Conservation (phyloP, 2,329 filamentous ascomycete species). For the Diaporthe vaccinii region DNA sequence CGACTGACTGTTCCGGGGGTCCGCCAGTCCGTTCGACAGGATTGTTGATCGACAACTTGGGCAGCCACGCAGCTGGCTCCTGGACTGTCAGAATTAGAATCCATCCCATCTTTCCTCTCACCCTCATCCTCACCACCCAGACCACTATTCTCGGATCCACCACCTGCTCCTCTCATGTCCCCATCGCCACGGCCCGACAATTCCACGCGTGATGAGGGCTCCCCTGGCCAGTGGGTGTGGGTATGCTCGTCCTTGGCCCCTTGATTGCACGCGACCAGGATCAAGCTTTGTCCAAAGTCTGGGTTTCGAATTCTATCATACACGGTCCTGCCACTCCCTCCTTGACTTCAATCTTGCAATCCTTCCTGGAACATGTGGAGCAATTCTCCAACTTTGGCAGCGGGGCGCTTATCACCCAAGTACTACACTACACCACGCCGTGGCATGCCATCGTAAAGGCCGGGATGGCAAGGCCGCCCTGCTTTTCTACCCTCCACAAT, state of each 20-base stretch:
- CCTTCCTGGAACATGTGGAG: slow-evolving; percentile 37
- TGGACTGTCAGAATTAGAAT: slow-evolving; percentile 1
- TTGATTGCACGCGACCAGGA: slow-evolving; percentile 30
- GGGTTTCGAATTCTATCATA: slow-evolving; percentile 32
- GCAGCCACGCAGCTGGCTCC: slow-evolving; percentile 24
- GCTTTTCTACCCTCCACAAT: slow-evolving; percentile 8
- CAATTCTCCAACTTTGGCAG: slow-evolving; percentile 33
- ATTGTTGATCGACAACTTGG: slow-evolving; percentile 6
- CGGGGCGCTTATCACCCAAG: slow-evolving; percentile 25
- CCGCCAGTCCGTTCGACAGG: background rate
- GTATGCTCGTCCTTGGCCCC: slow-evolving; percentile 21
- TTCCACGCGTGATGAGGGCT: slow-evolving; percentile 5
- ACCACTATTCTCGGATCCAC: slow-evolving; percentile 8
- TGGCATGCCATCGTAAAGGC: slow-evolving; percentile 8
- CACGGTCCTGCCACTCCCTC: background rate
- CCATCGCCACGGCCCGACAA: slow-evolving; percentile 17
- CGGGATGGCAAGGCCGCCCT: slow-evolving; percentile 21
- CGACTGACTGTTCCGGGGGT: background rate
- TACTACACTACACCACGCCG: slow-evolving; percentile 16
- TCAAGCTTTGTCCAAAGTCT: slow-evolving; percentile 28
- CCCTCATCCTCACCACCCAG: background rate
- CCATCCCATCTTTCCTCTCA: slow-evolving; percentile 2
- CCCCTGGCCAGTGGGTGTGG: slow-evolving; percentile 25
- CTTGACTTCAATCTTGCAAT: slow-evolving; percentile 29
- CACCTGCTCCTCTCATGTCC: slow-evolving; percentile 27